Conservation (phyloP, 495 filamentous ascomycete genomes). For the Friedmanniomyces simplex region DNA sequence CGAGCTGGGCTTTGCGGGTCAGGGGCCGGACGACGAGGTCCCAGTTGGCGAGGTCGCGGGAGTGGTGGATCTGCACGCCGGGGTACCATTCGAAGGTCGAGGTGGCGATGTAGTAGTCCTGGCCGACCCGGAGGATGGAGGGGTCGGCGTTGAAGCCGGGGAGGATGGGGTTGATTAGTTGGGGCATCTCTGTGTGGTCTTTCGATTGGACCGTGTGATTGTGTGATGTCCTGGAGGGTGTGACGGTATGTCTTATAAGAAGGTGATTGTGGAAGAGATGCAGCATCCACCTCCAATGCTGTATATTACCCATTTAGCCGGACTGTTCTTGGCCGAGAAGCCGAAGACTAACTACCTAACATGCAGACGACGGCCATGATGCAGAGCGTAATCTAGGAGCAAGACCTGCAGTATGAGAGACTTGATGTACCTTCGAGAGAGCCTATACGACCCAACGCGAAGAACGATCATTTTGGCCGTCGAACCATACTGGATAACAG, state of each 20-base stretch:
- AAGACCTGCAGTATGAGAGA: no score
- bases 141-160: conserved; percentile 56
- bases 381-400: no score
- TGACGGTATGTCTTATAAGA: no score
- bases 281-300: not conserved
- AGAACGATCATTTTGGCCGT: no score
- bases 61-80: conserved; percentile 45
- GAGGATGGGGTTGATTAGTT: conserved; percentile 43
- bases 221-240: no score
- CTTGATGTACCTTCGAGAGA: no score
- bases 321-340: not conserved
- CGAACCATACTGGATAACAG: no score
- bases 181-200: not conserved
- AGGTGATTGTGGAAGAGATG: not conserved
- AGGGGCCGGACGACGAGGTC: conserved; percentile 32
- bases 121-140: conserved; percentile 45
- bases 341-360: no score
- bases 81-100: conserved; percentile 57
- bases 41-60: conserved; percentile 35
- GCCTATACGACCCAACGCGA: no score
- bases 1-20: conserved; percentile 30
- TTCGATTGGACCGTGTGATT: no score
- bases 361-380: no score
- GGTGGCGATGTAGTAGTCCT: conserved; percentile 53
- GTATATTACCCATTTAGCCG: not conserved